Conservation (phyloP, 2,329 filamentous ascomycete species). For the Penicillium polonicum region DNA sequence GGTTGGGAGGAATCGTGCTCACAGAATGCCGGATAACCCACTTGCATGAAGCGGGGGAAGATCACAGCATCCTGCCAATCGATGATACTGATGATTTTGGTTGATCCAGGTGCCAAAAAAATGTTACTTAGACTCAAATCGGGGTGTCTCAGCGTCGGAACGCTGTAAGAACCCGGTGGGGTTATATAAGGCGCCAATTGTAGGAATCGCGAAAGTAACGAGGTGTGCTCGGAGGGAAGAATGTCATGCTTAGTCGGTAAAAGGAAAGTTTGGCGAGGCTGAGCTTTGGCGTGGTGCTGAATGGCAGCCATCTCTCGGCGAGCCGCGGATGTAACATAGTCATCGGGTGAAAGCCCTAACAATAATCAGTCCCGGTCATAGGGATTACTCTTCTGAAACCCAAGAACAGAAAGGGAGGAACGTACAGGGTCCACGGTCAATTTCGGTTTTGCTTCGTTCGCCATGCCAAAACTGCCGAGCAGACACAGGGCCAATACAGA, state of each 20-base stretch:
- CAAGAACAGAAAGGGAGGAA: not conserved
- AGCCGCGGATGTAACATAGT: conserved; percentile 28
- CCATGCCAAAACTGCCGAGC: conserved; percentile 32
- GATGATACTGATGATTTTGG: conserved; percentile 28
- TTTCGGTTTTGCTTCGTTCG: conserved; percentile 23
- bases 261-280: conserved; percentile 29
- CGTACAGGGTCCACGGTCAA: conserved; percentile 30
- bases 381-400: not conserved
- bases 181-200: conserved; percentile 23
- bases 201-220: conserved; percentile 27
- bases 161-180: conserved; percentile 11
- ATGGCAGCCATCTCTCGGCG: conserved; percentile 26
- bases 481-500: conserved; percentile 30
- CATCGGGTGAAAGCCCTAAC: conserved; percentile 20
- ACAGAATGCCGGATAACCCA: conserved; percentile 29
- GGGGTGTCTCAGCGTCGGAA: conserved; percentile 28
- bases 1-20: conserved; percentile 25
- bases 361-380: conserved; percentile 11
- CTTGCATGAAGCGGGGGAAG: conserved; percentile 28
- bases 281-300: conserved; percentile 24
- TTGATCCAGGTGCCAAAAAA: conserved; percentile 25
- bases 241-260: conserved; percentile 27
- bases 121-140: conserved; percentile 31
- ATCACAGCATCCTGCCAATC: conserved; percentile 31
- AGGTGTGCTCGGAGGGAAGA: conserved; percentile 23